A percentile compares a stretch with the other conserved stretches of the same genome.
Evolutionary conservation across 805 yeast genomes (phyloP).

Genomic region (Saturnispora galanensis): DNA sequence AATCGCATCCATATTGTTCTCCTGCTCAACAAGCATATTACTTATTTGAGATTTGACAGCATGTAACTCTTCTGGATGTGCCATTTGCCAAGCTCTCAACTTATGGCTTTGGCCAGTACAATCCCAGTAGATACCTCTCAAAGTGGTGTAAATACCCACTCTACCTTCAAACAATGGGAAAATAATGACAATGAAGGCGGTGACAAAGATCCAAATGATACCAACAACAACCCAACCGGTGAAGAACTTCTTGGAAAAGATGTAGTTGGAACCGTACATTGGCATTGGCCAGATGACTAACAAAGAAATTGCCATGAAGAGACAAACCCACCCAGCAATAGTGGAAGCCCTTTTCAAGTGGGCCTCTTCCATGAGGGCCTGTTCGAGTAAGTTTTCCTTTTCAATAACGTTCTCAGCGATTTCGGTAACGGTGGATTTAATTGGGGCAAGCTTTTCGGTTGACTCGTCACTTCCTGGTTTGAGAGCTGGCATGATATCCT

Average conservation of each 20-base stretch:
- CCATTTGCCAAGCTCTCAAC: constrained; percentile 64
- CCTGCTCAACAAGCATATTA: background rate
- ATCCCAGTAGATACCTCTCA: constrained; percentile 83
- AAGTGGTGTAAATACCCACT: constrained; percentile 49
- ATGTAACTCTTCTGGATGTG: constrained; percentile 66
- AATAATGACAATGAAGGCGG: constrained; percentile 51
- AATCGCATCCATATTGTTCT: too few relatives aligned
- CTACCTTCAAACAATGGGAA: constrained; percentile 73
- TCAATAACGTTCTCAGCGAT: constrained; percentile 80
- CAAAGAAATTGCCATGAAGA: constrained; percentile 50
- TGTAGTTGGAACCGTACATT: constrained; percentile 73
- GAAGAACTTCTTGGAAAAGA: constrained; percentile 67
- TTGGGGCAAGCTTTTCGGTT: constrained; percentile 19
- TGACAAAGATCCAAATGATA: constrained; percentile 70
- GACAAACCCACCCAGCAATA: constrained; percentile 51
- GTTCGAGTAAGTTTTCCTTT: constrained; percentile 55
- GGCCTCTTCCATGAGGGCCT: constrained; percentile 41
- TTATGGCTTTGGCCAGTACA: constrained; percentile 64
- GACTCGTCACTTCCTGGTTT: constrained; percentile 67
- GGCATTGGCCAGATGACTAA: constrained; percentile 90
- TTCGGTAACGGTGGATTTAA: constrained; percentile 57
- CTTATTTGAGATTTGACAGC: constrained; percentile 59
- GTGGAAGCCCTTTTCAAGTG: constrained; percentile 48
- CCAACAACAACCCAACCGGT: constrained; percentile 85
- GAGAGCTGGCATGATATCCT: constrained; percentile 45